Base-by-base conservation (phyloP, 2,329 filamentous ascomycete species). In the Cladophialophora yegresii region DNA sequence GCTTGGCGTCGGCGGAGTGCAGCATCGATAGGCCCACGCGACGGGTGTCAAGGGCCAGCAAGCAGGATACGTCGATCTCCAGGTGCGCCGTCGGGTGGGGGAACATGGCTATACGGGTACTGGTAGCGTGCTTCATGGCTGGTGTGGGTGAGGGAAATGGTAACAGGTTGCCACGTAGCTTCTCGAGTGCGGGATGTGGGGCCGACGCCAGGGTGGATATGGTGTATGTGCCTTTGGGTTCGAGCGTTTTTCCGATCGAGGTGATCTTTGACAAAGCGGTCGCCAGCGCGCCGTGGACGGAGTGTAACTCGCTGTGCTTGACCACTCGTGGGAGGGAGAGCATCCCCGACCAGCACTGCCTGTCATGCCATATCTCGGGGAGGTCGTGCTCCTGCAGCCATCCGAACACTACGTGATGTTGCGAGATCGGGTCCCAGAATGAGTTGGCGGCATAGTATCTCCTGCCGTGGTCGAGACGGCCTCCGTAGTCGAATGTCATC, bases 361-460 rank as follows among this genome's bases (percentile, higher is more conserved):
- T 70, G 61, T 79, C 74, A 3, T 79, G 76, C 13, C 77, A 67
- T 3, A 72, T 65, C 59, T 82, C 73, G 0, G 79, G 75, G 2
- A 83, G 66, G 55, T 82, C 80, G 9, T 84, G 81, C 67, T 84
- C 81, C 1, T 76, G 78, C 40, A 84, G 74, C 82, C 82, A 84
- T 3, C 81, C 81, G 71, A 77, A 82, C 0, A 80, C 73, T 3
- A 83, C 74, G 12, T 77, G 74, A 33, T 74, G 73, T 0, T 74
- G 71, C 0, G 78, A 76, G 4, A 75, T 69, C 0, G 80, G 79
- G 51, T 84, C 80, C 67, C 75, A 77, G 67, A 82, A 83, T 0
- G 80, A 79, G 58, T 80, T 82, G 2, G 80, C 78, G 0, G 82
- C 82, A 56, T 84, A 83, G 16, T 79, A 72, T 23, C 75, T 77